phyloP scores from a whole-genome alignment of 2,329 filamentous ascomycete genomes.

The Ophiognomonia clavigignenti-juglandacearum region DNA sequence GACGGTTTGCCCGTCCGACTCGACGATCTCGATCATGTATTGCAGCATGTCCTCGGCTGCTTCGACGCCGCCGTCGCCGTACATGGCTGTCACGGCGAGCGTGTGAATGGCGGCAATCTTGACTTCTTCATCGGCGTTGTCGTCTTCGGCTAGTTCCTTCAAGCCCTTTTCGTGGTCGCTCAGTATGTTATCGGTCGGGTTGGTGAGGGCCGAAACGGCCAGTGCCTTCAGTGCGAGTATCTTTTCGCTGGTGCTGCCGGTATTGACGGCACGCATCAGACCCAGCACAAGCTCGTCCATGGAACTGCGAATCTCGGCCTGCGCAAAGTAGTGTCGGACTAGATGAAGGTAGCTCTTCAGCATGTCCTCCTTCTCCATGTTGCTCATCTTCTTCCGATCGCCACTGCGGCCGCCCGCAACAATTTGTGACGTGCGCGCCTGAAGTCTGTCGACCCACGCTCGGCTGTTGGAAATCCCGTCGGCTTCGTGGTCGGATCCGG shows the following conservation, averaged over 20 bases:
- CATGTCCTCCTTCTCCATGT: conserved; percentile 62
- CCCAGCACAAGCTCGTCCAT: conserved; percentile 59
- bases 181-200: conserved; percentile 61
- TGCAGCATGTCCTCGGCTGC: conserved; percentile 68
- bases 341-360: conserved; percentile 59
- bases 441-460: conserved; percentile 58
- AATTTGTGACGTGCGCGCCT: conserved; percentile 65
- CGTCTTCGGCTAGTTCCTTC: conserved; percentile 61
- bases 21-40: conserved; percentile 71
- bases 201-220: conserved; percentile 64
- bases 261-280: conserved; percentile 66
- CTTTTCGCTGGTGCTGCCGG: conserved; percentile 66
- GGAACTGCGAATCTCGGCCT: conserved; percentile 54
- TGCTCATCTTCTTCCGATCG: conserved; percentile 71
- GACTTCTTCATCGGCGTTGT: conserved; percentile 61
- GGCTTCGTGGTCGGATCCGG: conserved; percentile 61
- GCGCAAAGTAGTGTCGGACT: conserved; percentile 63
- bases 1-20: conserved; percentile 71
- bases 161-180: conserved; percentile 54
- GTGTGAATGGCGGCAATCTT: conserved; percentile 71
- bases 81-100: conserved; percentile 67
- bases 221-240: conserved; percentile 68
- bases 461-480: conserved; percentile 31
- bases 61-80: conserved; percentile 66
- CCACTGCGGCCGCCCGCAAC: conserved; percentile 27